phyloP scores from a whole-genome alignment of 2,329 filamentous ascomycete genomes.

The Neopestalotiopsis sp. region DNA sequence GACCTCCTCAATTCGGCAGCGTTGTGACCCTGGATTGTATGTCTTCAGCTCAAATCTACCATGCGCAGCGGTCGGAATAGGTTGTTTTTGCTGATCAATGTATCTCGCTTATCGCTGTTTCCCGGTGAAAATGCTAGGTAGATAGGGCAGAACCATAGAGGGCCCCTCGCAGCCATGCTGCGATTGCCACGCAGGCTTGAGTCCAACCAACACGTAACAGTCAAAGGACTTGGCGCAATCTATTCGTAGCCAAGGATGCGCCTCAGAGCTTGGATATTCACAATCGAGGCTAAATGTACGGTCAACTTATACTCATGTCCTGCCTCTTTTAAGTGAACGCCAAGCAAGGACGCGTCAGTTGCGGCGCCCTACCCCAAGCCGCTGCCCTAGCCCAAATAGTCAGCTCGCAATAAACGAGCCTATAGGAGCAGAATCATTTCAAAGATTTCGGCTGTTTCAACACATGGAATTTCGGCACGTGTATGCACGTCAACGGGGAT shows the following conservation, averaged over 20 bases:
- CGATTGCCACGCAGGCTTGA: neutral
- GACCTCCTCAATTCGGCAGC: slow-evolving; percentile 5
- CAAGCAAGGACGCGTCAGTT: slow-evolving; percentile 14
- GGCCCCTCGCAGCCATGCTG: neutral
- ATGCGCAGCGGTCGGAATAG: neutral
- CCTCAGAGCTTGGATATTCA: neutral
- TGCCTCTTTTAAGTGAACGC: slow-evolving; percentile 13
- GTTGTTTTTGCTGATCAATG: neutral
- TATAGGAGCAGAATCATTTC: slow-evolving; percentile 10
- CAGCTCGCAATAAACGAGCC: slow-evolving; percentile 5
- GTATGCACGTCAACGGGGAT: slow-evolving; percentile 11
- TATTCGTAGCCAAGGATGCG: neutral
- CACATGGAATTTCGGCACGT: slow-evolving; percentile 7
- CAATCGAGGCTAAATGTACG: neutral
- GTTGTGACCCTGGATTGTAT: neutral
- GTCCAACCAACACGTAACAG: neutral
- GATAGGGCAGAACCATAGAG: neutral
- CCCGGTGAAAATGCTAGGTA: neutral
- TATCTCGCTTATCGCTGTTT: slow-evolving; percentile 4
- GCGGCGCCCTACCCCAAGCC: neutral
- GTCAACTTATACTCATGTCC: slow-evolving; percentile 4
- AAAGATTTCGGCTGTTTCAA: neutral
- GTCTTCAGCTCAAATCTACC: neutral
- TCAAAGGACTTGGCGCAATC: neutral
- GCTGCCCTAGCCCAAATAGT: slow-evolving; percentile 3